Conservation (phyloP, 164 flowering plant species). For the Warburgia ugandensis region DNA sequence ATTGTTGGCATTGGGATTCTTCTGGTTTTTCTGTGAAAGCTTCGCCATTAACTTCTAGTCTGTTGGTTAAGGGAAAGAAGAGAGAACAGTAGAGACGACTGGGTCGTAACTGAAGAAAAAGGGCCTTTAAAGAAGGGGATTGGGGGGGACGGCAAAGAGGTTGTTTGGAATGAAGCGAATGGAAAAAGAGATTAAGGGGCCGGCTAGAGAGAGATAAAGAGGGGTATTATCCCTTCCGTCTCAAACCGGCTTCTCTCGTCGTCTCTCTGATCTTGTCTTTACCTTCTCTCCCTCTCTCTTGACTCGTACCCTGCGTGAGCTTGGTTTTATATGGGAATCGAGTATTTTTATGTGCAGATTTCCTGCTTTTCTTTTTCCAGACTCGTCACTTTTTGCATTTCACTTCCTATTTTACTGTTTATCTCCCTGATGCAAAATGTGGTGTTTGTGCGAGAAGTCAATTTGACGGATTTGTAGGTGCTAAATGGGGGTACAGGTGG, state of each 20-base stretch:
- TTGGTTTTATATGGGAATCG: too few relatives aligned
- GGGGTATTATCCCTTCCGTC: slow-evolving; percentile 13
- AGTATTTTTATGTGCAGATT: too few relatives aligned
- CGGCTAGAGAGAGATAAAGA: slow-evolving; percentile 10
- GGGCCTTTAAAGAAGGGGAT: slow-evolving; percentile 12
- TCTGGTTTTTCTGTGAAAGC: slow-evolving; percentile 25
- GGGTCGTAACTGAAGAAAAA: slow-evolving; percentile 17
- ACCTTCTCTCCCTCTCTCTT: slow-evolving; percentile 4
- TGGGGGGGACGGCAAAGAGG: slow-evolving; percentile 1
- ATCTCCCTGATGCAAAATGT: too few relatives aligned
- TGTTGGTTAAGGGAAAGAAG: not conserved
- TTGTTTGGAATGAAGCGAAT: slow-evolving; percentile 15
- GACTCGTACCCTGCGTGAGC: too few relatives aligned
- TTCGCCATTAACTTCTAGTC: slow-evolving; percentile 29
- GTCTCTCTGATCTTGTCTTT: slow-evolving; percentile 11
- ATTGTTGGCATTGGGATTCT: slow-evolving; percentile 6
- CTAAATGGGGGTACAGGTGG: too few relatives aligned
- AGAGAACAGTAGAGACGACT: slow-evolving; percentile 9
- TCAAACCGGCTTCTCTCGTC: slow-evolving; percentile 13
- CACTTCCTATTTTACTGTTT: too few relatives aligned
- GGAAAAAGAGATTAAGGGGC: slow-evolving; percentile 17
- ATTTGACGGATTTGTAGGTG: too few relatives aligned
- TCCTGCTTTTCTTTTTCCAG: too few relatives aligned
- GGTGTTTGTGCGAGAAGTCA: too few relatives aligned
- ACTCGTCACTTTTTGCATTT: too few relatives aligned